Evolutionary conservation across 2,329 filamentous ascomycete genomes (phyloP).

Genomic region (Penicillium brevicompactum): DNA sequence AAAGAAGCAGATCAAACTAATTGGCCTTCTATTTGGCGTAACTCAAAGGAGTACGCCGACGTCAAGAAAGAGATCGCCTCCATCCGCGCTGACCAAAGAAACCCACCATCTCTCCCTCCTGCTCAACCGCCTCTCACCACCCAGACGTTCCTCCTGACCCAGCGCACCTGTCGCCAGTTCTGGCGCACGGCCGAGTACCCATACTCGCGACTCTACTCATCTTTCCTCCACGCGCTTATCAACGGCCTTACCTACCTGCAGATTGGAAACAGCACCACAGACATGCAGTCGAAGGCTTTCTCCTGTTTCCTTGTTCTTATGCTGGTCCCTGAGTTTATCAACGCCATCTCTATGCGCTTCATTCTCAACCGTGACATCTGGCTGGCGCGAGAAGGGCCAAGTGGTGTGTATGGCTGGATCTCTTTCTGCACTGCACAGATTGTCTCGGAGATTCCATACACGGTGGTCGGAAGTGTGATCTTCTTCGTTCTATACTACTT

Average conservation of each 20-base stretch:
- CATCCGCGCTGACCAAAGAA: constrained; percentile 54
- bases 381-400: constrained; percentile 68
- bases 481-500: constrained; percentile 75
- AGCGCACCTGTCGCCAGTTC: constrained; percentile 68
- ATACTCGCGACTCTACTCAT: constrained; percentile 71
- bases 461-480: constrained; percentile 61
- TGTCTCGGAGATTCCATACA: constrained; percentile 67
- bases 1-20: constrained; percentile 57
- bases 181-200: constrained; percentile 74
- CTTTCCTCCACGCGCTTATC: constrained; percentile 68
- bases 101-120: constrained; percentile 44
- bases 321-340: constrained; percentile 69
- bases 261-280: constrained; percentile 63
- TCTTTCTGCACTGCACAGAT: constrained; percentile 71
- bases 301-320: constrained; percentile 64
- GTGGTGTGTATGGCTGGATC: constrained; percentile 70
- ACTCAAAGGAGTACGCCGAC: constrained; percentile 58
- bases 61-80: constrained; percentile 64
- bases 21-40: constrained; percentile 70
- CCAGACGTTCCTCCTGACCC: constrained; percentile 67
- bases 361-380: constrained; percentile 69
- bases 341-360: constrained; percentile 70
- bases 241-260: constrained; percentile 74
- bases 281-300: constrained; percentile 72
- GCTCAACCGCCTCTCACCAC: constrained; percentile 47